phyloP scores from a whole-genome alignment of 2,329 filamentous ascomycete species.

The Cladobotryum protrusum region DNA sequence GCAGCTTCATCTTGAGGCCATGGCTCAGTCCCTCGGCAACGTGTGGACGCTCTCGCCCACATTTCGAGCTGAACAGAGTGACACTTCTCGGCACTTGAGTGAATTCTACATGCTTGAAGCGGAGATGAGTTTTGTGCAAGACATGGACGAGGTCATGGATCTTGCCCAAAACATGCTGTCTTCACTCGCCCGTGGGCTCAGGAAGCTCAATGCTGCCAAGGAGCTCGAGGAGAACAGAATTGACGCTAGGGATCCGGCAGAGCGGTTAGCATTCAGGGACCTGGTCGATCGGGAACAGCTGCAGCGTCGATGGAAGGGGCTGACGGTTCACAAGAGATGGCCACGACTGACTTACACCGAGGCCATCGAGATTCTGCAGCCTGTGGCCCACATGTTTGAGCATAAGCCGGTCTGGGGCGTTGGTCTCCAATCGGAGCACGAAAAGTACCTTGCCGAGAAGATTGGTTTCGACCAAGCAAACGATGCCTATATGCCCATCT shows the following conservation, averaged over 20 bases:
- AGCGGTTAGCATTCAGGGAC: conserved; percentile 37
- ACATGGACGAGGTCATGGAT: conserved; percentile 66
- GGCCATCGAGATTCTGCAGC: conserved; percentile 63
- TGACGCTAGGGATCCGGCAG: conserved; percentile 33
- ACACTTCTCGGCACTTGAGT: conserved; percentile 87
- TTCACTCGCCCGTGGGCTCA: conserved; percentile 37
- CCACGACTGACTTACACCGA: conserved; percentile 76
- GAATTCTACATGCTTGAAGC: conserved; percentile 99
- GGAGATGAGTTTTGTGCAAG: conserved; percentile 72
- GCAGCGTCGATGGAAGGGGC: conserved; percentile 63
- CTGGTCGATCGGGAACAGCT: conserved; percentile 43
- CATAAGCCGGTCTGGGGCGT: conserved; percentile 63
- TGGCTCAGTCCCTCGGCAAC: conserved; percentile 79
- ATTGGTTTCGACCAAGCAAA: conserved; percentile 47
- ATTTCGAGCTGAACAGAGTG: conserved; percentile 88
- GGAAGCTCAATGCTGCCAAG: conserved; percentile 34
- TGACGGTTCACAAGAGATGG: conserved; percentile 55
- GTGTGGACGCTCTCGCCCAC: conserved; percentile 94
- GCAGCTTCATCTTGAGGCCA: conserved; percentile 88
- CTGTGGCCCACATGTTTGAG: conserved; percentile 57
- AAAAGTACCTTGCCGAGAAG: conserved; percentile 72
- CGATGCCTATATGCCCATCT: conserved; percentile 59
- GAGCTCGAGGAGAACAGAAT: conserved; percentile 37
- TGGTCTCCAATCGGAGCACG: conserved; percentile 85
- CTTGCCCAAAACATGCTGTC: conserved; percentile 75